Evolutionary conservation across 2,329 filamentous ascomycete species (phyloP).

Genomic region (Xylaria polymorpha): DNA sequence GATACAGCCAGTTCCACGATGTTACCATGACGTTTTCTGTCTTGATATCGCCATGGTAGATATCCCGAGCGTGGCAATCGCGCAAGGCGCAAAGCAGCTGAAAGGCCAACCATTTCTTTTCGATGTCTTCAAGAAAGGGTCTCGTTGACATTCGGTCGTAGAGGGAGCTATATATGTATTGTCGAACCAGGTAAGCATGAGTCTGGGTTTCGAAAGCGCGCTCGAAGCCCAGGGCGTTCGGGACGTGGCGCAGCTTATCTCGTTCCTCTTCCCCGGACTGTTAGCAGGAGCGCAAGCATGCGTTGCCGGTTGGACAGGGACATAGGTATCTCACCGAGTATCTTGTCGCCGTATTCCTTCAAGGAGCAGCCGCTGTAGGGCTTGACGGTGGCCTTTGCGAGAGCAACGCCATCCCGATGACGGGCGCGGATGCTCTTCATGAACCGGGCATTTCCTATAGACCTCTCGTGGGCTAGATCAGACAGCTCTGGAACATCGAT

Average conservation of each 20-base stretch:
- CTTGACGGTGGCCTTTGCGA: slow-evolving; percentile 96
- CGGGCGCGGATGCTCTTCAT: slow-evolving; percentile 96
- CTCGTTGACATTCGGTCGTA: slow-evolving; percentile 97
- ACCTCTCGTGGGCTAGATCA: slow-evolving; percentile 91
- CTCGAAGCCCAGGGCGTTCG: slow-evolving; percentile 91
- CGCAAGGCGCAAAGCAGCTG: slow-evolving; percentile 92
- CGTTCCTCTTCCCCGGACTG: slow-evolving; percentile 72
- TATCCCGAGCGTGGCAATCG: slow-evolving; percentile 87
- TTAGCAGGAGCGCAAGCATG: slow-evolving; percentile 25
- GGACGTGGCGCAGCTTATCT: slow-evolving; percentile 80
- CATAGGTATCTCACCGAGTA: slow-evolving; percentile 70
- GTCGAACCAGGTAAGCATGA: slow-evolving; percentile 91
- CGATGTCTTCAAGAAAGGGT: slow-evolving; percentile 95
- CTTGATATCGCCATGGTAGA: slow-evolving; percentile 99
- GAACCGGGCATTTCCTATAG: slow-evolving; percentile 89
- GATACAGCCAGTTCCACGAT: slow-evolving; percentile 99
- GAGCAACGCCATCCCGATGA: slow-evolving; percentile 88
- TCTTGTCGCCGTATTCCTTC: slow-evolving; percentile 79
- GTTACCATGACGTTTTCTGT: slow-evolving; percentile 97
- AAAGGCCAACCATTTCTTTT: slow-evolving; percentile 98
- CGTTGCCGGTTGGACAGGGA: background rate
- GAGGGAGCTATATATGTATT: slow-evolving; percentile 95
- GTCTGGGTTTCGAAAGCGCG: slow-evolving; percentile 90
- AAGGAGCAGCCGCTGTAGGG: slow-evolving; percentile 86
- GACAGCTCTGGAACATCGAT: slow-evolving; percentile 94